Base-by-base conservation (phyloP, 2,329 filamentous ascomycete genomes). In the Xylariaceae sp. region DNA sequence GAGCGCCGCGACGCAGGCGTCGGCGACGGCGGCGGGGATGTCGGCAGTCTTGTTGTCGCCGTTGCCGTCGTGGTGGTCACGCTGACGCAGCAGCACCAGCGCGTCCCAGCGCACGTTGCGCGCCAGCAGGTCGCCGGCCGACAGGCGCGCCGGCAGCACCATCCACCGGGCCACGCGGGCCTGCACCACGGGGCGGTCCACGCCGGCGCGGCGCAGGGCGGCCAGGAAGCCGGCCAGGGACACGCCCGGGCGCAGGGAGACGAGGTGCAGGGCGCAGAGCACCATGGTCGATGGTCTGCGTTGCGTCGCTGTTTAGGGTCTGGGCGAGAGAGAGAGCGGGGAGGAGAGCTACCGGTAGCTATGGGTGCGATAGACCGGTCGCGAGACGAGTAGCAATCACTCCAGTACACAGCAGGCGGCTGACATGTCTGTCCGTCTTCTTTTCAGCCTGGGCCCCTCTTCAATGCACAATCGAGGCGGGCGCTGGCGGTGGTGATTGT, bases 91-190 rank as follows among this genome's bases (percentile, higher is more conserved):
- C 10, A 49, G 28, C 10, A 52, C 27, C 12, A 52, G 28, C 7
- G 47, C 30, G 36, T 50, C 45, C 49, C 49, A 51, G 24, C 29
- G 45, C 16, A 41, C 36, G 29, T 51, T 51, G 11, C 49, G 42
- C 21, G 44, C 38, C 5, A 51, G 29, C 2, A 52, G 40, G n/a
- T 46, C 31, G 2, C 44, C 46, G 11, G 36, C 29, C 4, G 46
- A 51, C 8, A 43, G 23, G 21, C 37, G 24, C 6, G 37, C 40
- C 8, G 47, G 47, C 6, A 47, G 32, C 16, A 52, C 43, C 43
- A 52, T 51, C 47, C 49, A 51, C 12, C 49, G 45, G 12, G 51
- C 18, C 5, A 40, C 35, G 19, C 42, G 42, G 15, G 43, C 48
- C 30, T 48, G 46, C 14, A 44, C 42, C 22, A 52, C 24, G 19